Evolutionary conservation across 176 grass and related monocot genomes (phyloP), one percentile per base, ranked within the genome.

Genomic region (Rhipidocladum racemiflorum): DNA sequence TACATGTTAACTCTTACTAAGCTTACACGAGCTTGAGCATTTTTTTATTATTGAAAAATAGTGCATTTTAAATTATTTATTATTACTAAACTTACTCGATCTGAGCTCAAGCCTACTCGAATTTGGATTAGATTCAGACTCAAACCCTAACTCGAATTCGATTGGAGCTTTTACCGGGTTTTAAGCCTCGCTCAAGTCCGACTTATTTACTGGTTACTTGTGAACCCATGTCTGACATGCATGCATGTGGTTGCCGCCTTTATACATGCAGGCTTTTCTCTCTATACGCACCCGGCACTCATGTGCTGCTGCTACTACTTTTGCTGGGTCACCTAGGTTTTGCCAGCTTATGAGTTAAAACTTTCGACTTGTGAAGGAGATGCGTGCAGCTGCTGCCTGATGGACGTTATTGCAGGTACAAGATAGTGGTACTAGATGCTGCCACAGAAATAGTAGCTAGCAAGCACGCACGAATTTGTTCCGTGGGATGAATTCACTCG

Each of bases 141-240:
- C n/a, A n/a, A n/a, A n/a, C n/a, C n/a, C n/a, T n/a, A n/a, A n/a
- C n/a, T n/a, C n/a, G n/a, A n/a, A n/a, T n/a, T n/a, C n/a, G n/a
- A n/a, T n/a, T n/a, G n/a, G n/a, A n/a, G n/a, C n/a, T n/a, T n/a
- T n/a, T n/a, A n/a, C n/a, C n/a, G n/a, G n/a, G n/a, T n/a, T n/a
- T n/a, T n/a, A n/a, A n/a, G n/a, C n/a, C n/a, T n/a, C n/a, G n/a
- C n/a, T n/a, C n/a, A n/a, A n/a, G n/a, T n/a, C n/a, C n/a, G n/a
- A n/a, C n/a, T n/a, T n/a, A n/a, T n/a, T n/a, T n/a, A n/a, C n/a
- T n/a, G n/a, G n/a, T n/a, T 48, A 48, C 45, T 12, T 20, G 78
- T 81, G 50, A 70, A 81, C 65, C 78, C 16, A 14, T 14, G 15
- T 40, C 48, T 80, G 34, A 80, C 77, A 80, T 38, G 64, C n/a